Conservation (phyloP, 805 yeast species). For the Candida awuae region DNA sequence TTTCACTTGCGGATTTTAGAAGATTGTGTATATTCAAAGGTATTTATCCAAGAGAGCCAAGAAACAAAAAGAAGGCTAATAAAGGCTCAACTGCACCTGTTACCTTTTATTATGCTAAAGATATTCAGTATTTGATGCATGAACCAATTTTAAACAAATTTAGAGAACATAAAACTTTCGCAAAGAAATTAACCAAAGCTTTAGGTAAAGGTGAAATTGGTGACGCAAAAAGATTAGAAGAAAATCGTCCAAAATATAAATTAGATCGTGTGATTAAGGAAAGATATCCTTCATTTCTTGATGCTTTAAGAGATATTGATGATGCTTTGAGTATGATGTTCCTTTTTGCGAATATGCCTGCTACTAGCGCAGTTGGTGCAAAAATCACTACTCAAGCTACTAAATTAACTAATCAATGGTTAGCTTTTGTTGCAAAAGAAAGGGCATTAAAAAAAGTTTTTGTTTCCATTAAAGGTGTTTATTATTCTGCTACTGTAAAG, state of each 20-base stretch:
- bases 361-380: constrained; percentile 73
- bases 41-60: constrained; percentile 93
- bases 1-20: constrained; percentile 92
- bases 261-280: constrained; percentile 89
- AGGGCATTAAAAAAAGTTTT: constrained; percentile 78
- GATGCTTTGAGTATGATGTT: constrained; percentile 95
- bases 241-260: constrained; percentile 72
- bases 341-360: constrained; percentile 90
- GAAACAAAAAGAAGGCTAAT: constrained; percentile 92
- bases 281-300: constrained; percentile 88
- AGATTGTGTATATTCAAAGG: constrained; percentile 97
- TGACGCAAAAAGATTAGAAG: constrained; percentile 80
- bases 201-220: constrained; percentile 86
- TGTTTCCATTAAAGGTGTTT: constrained; percentile 95
- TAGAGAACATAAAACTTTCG: constrained; percentile 91
- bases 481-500: constrained; percentile 79
- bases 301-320: constrained; percentile 87
- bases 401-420: constrained; percentile 85
- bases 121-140: constrained; percentile 88
- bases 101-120: constrained; percentile 89
- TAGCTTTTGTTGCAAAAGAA: constrained; percentile 85
- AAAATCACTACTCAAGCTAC: constrained; percentile 84
- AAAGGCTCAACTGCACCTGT: constrained; percentile 96
- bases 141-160: constrained; percentile 89
- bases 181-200: constrained; percentile 82